Percentiles rank a stretch among this genome's conserved stretches.
These are phyloP conservation scores for Rutstroemia sp. DNA, from an alignment of 2,329 filamentous ascomycete species.

Conservation along the genomic window DNA sequence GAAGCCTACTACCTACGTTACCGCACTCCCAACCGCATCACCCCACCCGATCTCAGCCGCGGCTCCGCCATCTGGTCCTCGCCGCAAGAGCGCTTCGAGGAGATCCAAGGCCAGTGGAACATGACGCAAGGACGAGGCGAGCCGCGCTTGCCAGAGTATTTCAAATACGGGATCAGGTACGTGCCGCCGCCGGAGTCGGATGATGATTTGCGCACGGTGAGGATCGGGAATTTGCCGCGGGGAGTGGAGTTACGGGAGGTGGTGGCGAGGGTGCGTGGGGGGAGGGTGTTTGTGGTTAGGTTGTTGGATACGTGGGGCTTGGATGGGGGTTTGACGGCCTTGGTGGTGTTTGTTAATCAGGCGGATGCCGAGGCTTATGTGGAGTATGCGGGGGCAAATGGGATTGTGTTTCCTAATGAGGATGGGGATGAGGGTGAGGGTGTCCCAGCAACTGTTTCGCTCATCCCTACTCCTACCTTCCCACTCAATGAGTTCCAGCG, in stretches of 20 bases:
- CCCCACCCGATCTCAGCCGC: neutral
- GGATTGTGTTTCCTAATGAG: conserved; percentile 9
- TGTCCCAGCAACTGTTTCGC: conserved; percentile 9
- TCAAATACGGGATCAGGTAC: conserved; percentile 21
- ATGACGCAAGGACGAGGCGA: no score
- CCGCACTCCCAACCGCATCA: neutral
- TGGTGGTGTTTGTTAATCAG: conserved; percentile 21
- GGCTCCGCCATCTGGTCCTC: neutral
- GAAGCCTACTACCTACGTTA: neutral
- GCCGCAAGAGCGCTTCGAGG: neutral
- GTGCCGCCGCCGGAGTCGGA: conserved; percentile 3
- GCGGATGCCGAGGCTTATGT: conserved; percentile 19
- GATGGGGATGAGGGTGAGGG: neutral
- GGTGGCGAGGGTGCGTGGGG: conserved; percentile 20
- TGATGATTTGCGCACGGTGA: conserved; percentile 14
- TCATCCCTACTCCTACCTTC: conserved; percentile 21
- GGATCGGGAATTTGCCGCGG: conserved; percentile 18
- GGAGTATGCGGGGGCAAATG: conserved; percentile 10
- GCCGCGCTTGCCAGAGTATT: conserved; percentile 15
- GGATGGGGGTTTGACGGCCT: conserved; percentile 13
- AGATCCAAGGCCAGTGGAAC: neutral
- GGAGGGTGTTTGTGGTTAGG: conserved; percentile 15
- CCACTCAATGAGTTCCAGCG: conserved; percentile 6
- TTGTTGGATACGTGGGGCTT: conserved; percentile 11
- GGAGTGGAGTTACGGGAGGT: conserved; percentile 20